A percentile compares a stretch with the other conserved stretches of the same genome.
Conservation (phyloP, 768 basidiomycete species). For the Lactarius pseudohatsudake region DNA sequence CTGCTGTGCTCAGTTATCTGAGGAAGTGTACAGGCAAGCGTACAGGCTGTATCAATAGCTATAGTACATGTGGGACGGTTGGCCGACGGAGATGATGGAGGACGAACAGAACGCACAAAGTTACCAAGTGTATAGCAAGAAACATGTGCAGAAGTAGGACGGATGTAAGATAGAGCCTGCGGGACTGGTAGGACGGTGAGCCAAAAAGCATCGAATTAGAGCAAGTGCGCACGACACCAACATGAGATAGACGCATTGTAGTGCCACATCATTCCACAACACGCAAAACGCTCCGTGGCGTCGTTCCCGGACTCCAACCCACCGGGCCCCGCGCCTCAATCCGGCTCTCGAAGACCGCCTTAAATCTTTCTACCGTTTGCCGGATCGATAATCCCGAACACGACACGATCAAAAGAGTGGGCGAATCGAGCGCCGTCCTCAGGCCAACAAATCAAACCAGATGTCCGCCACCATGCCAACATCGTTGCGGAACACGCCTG, state of each 20-base stretch:
- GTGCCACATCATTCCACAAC: constrained; percentile 43
- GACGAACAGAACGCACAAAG: not conserved
- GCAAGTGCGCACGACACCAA: not conserved
- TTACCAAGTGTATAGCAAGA: not conserved
- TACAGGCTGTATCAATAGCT: not conserved
- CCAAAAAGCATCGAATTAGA: not conserved
- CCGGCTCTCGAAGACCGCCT: constrained; percentile 37
- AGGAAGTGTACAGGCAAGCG: not conserved
- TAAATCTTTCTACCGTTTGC: constrained; percentile 47
- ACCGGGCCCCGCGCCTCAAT: constrained; percentile 7
- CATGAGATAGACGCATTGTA: constrained; percentile 41
- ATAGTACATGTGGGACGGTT: not conserved
- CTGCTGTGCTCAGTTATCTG: not conserved
- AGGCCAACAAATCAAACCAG: constrained; percentile 61
- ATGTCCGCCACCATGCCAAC: constrained; percentile 56
- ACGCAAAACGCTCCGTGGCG: constrained; percentile 12
- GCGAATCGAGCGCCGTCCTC: constrained; percentile 52
- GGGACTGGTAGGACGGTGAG: not conserved
- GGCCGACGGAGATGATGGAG: not conserved
- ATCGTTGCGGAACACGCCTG: constrained; percentile 72
- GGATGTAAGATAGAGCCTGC: not conserved
- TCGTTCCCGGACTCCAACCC: constrained; percentile 1
- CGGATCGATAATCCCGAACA: constrained; percentile 65
- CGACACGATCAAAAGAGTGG: constrained; percentile 56
- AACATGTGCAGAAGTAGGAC: not conserved